Conservation (phyloP, 106 monocot species). For the Phalaenopsis aphrodite region DNA sequence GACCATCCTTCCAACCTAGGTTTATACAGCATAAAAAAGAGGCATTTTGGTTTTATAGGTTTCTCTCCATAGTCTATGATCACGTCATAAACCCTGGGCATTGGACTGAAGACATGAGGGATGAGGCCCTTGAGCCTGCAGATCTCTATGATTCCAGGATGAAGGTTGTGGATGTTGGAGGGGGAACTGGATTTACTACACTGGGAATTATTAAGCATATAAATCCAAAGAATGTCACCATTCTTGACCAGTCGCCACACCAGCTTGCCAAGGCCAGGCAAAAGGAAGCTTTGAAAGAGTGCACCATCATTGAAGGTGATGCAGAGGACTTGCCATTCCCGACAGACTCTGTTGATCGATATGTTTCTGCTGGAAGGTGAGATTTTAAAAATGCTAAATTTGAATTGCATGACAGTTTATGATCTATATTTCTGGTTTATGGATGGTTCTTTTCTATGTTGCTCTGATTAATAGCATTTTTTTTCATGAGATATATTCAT, state of each 20-base stretch:
- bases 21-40: conserved; percentile 99
- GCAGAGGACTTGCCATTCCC: conserved; percentile 92
- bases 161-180: conserved; percentile 91
- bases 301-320: conserved; percentile 85
- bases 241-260: conserved; percentile 94
- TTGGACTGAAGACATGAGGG: conserved; percentile 98
- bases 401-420: no score
- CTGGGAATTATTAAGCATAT: conserved; percentile 82
- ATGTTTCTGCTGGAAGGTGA: conserved; percentile 95
- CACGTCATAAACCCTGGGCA: conserved; percentile 89
- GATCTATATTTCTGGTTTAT: not conserved
- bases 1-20: conserved; percentile 69
- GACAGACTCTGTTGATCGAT: conserved; percentile 68
- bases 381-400: not conserved
- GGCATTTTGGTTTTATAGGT: conserved; percentile 98
- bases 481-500: not conserved
- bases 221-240: conserved; percentile 75
- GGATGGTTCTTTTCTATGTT: not conserved
- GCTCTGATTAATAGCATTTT: not conserved
- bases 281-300: conserved; percentile 82
- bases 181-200: conserved; percentile 91
- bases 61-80: conserved; percentile 91
- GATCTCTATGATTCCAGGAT: conserved; percentile 49
- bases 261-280: conserved; percentile 81
- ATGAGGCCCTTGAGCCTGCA: conserved; percentile 87